Percentiles rank a stretch among this genome's conserved stretches.
Evolutionary conservation across 257 asterid genomes (phyloP).

Genomic region (Solanum sitiens): DNA sequence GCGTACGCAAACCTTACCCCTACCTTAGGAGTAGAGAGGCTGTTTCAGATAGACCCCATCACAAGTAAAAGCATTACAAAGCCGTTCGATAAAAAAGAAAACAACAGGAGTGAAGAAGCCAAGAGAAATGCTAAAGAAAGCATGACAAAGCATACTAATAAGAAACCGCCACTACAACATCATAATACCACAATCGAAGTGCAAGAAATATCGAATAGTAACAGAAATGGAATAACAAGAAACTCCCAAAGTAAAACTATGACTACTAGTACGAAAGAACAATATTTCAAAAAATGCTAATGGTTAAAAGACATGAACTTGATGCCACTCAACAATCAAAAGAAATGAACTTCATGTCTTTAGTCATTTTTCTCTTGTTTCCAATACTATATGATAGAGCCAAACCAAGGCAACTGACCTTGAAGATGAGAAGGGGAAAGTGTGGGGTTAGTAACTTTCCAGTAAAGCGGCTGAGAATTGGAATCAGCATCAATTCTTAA

Average conservation of each 20-base stretch:
- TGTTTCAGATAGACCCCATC: background rate
- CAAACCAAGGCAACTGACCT: conserved; percentile 25
- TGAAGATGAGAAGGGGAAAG: conserved; percentile 86
- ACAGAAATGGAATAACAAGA: background rate
- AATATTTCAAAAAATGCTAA: background rate
- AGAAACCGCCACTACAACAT: background rate
- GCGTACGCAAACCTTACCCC: background rate
- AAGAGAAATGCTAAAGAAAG: background rate
- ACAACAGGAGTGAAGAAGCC: background rate
- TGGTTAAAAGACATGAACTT: background rate
- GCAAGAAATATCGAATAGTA: background rate
- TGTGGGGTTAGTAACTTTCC: conserved; percentile 88
- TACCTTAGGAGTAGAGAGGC: background rate
- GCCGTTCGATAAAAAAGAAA: background rate
- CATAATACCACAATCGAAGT: background rate
- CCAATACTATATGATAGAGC: background rate
- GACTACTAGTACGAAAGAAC: background rate
- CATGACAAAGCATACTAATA: background rate
- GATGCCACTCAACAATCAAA: background rate
- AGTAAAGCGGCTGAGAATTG: conserved; percentile 48
- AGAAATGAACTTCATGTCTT: background rate
- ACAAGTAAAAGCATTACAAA: background rate
- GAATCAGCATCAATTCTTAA: conserved; percentile 30
- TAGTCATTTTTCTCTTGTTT: background rate
- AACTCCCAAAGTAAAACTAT: background rate